A percentile compares a stretch with the other conserved stretches of the same genome.
phyloP scores from a whole-genome alignment of 2,329 filamentous ascomycete species.

The Colletotrichum australisinense region DNA sequence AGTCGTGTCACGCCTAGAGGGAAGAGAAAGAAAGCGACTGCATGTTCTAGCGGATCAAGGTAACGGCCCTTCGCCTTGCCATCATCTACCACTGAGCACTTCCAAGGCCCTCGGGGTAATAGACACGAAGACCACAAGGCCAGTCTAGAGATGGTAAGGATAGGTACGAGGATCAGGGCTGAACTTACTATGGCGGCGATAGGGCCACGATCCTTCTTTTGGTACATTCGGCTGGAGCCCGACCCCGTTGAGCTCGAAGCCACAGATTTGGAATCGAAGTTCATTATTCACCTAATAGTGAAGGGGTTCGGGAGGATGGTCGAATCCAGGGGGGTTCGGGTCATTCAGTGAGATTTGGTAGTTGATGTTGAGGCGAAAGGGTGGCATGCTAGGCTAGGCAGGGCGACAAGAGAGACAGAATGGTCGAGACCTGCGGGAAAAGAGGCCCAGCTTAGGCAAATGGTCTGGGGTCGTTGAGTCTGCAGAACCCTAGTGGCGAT shows the following conservation, averaged over 20 bases:
- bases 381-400: slow-evolving; percentile 15
- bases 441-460: neutral
- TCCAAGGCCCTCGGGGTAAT: neutral
- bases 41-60: neutral
- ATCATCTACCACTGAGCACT: neutral
- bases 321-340: neutral
- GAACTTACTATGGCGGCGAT: slow-evolving; percentile 52
- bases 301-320: slow-evolving; percentile 2
- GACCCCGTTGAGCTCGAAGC: slow-evolving; percentile 48
- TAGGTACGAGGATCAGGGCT: neutral
- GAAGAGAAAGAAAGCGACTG: no score
- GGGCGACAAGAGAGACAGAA: neutral
- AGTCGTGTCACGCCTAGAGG: neutral
- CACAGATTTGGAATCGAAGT: slow-evolving; percentile 25
- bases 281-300: slow-evolving; percentile 37
- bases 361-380: slow-evolving; percentile 7
- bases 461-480: neutral
- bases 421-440: neutral
- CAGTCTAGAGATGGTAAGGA: neutral
- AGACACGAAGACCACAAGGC: neutral
- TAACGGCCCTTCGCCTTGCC: neutral
- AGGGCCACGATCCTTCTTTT: slow-evolving; percentile 51
- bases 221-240: slow-evolving; percentile 42
- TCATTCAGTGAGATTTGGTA: slow-evolving; percentile 22
- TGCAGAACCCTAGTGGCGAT: slow-evolving; percentile 4